Evolutionary conservation across 495 filamentous ascomycete species (phyloP), one percentile per base, ranked within the genome.

Genomic region (Wilcoxina mikolae): DNA sequence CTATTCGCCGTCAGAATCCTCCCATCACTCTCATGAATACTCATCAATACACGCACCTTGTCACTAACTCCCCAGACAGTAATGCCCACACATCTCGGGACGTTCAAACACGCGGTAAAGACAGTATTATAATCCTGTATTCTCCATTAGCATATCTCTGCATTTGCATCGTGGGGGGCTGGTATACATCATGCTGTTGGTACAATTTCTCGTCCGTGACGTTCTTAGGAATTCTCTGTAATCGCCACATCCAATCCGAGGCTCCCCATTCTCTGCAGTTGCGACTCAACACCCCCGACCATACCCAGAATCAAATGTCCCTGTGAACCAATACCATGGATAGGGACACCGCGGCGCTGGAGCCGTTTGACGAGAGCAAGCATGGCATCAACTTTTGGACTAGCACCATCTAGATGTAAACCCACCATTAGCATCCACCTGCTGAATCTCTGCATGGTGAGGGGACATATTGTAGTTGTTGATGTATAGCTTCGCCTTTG

Each of bases 1-100:
- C 47, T 50, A 25, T 22, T 27, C 11, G 9, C 11, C 47, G 27
- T 49, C 26, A 49, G 22, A 26, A 27, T 17, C n/a, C 23, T 12
- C 4, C 47, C 27, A n/a, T 10, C 2, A 50, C 15, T 18, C 43
- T 39, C 42, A 17, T 15, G 10, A 17, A 15, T 28, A 10, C n/a
- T n/a, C n/a, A n/a, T n/a, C n/a, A n/a, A n/a, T n/a, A n/a, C n/a
- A n/a, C 72, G 70, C 65, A 79, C 79, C 23, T 67, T 64, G 59
- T 86, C 83, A 54, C 77, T 71, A 4, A 88, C 78, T 63, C 83
- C 83, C 84, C 83, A 88, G 29, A 82, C 80, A 17, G 83, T 85
- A 58, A 87, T 78, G 54, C 82, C 82, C 20, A 85, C 74, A 65
- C 83, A 87, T 66, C 79, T 81, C 9, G 71, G 56, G 61, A 79